These are phyloP conservation scores for Vitis riparia DNA, from an alignment of 164 flowering plant species.

Conservation along the genomic window DNA sequence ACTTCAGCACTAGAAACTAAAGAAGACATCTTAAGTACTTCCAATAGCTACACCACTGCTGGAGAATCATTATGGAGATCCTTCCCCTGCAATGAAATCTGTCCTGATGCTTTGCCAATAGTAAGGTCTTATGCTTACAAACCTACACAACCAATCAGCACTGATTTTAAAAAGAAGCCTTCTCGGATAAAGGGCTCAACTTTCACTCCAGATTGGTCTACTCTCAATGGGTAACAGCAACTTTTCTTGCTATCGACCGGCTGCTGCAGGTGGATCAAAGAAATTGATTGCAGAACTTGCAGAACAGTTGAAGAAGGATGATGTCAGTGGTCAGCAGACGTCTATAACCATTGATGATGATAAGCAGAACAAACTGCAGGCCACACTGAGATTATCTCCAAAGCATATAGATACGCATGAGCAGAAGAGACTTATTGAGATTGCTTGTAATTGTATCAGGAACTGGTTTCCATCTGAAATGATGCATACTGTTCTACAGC, in stretches of 20 bases:
- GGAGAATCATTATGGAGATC: slow-evolving; percentile 80
- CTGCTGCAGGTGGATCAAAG: slow-evolving; percentile 76
- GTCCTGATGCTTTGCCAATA: slow-evolving; percentile 76
- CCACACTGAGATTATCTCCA: slow-evolving; percentile 34
- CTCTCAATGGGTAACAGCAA: slow-evolving; percentile 47
- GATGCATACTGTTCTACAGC: slow-evolving; percentile 85
- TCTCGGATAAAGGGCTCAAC: slow-evolving; percentile 6
- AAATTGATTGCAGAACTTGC: slow-evolving; percentile 55
- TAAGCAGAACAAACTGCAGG: slow-evolving; percentile 39
- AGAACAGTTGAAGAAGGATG: slow-evolving; percentile 64
- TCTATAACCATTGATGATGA: slow-evolving; percentile 50
- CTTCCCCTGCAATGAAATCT: slow-evolving; percentile 78
- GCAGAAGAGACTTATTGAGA: slow-evolving; percentile 81
- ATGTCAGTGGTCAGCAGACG: slow-evolving; percentile 29
- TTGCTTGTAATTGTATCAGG: slow-evolving; percentile 74
- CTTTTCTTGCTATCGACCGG: slow-evolving; percentile 84
- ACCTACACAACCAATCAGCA: slow-evolving; percentile 24
- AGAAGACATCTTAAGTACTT: no score
- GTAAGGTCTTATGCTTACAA: slow-evolving; percentile 74
- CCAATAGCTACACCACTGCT: slow-evolving; percentile 43
- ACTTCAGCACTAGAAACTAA: no score
- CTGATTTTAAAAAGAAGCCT: no score
- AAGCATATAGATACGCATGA: slow-evolving; percentile 42
- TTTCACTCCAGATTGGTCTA: slow-evolving; percentile 73
- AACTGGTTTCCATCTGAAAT: slow-evolving; percentile 84